Base-by-base conservation (phyloP, 768 basidiomycete genomes). In the Naganishia friedmannii region DNA sequence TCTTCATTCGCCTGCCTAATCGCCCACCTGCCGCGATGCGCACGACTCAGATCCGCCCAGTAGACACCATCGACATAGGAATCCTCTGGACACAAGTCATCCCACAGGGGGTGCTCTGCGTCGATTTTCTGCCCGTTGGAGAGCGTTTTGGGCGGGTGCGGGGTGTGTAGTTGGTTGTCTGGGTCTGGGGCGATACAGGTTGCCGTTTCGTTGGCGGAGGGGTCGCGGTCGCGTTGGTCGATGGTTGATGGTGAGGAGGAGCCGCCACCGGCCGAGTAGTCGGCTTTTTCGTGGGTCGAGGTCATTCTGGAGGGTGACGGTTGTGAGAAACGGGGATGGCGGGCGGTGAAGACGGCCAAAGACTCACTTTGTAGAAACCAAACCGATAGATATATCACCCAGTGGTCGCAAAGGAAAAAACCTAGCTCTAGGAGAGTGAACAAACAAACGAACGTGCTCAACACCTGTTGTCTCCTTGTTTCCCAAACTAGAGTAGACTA, bases 31-130 rank as follows among this genome's bases (percentile, higher is more conserved):
- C 67, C 57, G 12, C 79, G 70, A 48, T 81, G 75, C 1, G 53
- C 67, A 6, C 73, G 63, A 8, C 79, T 78, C 48, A 83, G 70
- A 67, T 82, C 82, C 37, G 82, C 83, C 83, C 79, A 80, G 74
- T 80, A 79, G 8, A 65, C 68, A 5, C 75, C 77, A 19, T 77
- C 66, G 28, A 70, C 65, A 68, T 75, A 79, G 13, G 73, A 74
- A 60, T 79, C 78, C 3, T 65, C 45, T 0, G 79, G 79, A 39
- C 65, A 70, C 2, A 79, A 73, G 12, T 73, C 67, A 2, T 70
- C 71, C 67, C 75, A 66, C 48, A 77, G n/a, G 17, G 74, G 72
- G 53, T 73, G 65, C 13, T 57, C 37, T 13, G 55, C 34, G 57
- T 69, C 68, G 57, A 69, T 69, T 28, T 45, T 37, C 26, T 51